phyloP scores from a whole-genome alignment of 495 filamentous ascomycete genomes.

The Penicillium lagena region DNA sequence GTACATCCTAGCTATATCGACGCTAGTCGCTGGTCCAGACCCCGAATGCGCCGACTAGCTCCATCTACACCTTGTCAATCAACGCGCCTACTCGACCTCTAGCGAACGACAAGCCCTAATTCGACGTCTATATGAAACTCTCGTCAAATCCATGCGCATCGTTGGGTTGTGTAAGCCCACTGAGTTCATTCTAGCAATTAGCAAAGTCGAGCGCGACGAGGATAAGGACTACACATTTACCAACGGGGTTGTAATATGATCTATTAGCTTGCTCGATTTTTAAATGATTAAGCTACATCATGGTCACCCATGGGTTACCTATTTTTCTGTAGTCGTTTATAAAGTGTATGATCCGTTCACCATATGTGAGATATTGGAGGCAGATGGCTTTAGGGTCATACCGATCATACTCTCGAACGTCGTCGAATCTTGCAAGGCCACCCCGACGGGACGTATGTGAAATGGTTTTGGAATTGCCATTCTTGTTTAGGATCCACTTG shows the following conservation, averaged over 20 bases:
- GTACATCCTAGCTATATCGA: conserved; percentile 46
- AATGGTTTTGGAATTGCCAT: conserved; percentile 33
- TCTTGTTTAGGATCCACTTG: conserved; percentile 28
- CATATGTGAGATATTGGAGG: no score
- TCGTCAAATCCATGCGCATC: conserved; percentile 45
- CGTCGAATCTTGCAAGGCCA: conserved; percentile 32
- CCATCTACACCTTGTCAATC: conserved; percentile 42
- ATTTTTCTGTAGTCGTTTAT: no score
- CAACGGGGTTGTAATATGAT: no score
- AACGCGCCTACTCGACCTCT: conserved; percentile 28
- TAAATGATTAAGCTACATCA: no score
- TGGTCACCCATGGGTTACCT: no score
- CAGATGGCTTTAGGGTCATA: no score
- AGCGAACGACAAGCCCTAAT: conserved; percentile 37
- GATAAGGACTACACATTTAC: conserved; percentile 48
- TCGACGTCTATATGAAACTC: conserved; percentile 44
- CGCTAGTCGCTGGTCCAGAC: conserved; percentile 37
- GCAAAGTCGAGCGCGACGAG: conserved; percentile 38
- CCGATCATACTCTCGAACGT: conserved; percentile 1
- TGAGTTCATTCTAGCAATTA: conserved; percentile 42
- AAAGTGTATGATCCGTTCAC: no score
- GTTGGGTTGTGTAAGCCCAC: conserved; percentile 49
- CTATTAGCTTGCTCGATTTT: no score
- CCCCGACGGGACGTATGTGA: conserved; percentile 26
- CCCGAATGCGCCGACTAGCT: conserved; percentile 41